These are phyloP conservation scores for Psidium friedrichsthalianum DNA, from an alignment of 345 rosid genomes.

Conservation along the genomic window DNA sequence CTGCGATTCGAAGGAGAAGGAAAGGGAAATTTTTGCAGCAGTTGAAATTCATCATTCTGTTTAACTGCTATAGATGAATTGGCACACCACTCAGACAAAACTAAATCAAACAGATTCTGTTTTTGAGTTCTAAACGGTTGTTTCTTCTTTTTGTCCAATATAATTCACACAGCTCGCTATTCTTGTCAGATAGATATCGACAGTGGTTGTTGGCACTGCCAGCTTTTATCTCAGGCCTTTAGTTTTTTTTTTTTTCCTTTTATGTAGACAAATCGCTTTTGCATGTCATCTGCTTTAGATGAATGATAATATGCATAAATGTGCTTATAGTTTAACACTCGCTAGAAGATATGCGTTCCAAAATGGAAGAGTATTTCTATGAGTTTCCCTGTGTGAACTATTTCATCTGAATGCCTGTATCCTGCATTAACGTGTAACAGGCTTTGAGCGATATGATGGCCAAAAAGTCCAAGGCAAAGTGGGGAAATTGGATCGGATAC, in stretches of 20 bases:
- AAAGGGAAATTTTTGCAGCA: background rate
- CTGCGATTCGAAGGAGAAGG: background rate
- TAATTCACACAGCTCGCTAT: background rate
- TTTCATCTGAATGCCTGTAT: background rate
- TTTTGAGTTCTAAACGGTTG: background rate
- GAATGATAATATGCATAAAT: background rate
- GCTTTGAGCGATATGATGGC: constrained; percentile 11
- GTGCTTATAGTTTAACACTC: background rate
- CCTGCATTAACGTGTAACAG: background rate
- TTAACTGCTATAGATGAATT: background rate
- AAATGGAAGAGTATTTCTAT: background rate
- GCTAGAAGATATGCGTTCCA: background rate
- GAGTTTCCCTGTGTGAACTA: background rate
- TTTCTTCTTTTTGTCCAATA: background rate
- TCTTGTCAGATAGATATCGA: background rate
- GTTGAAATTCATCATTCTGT: background rate
- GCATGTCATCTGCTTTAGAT: background rate
- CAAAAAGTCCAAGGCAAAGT: background rate
- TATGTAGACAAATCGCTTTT: background rate
- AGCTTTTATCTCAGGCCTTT: background rate
- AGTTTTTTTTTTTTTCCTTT: background rate
- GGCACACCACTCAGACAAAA: background rate
- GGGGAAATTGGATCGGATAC: constrained; percentile 17
- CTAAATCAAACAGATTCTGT: background rate
- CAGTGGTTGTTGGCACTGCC: background rate